Conservation (phyloP, 495 filamentous ascomycete species). For the Aspergillus indologenus region DNA sequence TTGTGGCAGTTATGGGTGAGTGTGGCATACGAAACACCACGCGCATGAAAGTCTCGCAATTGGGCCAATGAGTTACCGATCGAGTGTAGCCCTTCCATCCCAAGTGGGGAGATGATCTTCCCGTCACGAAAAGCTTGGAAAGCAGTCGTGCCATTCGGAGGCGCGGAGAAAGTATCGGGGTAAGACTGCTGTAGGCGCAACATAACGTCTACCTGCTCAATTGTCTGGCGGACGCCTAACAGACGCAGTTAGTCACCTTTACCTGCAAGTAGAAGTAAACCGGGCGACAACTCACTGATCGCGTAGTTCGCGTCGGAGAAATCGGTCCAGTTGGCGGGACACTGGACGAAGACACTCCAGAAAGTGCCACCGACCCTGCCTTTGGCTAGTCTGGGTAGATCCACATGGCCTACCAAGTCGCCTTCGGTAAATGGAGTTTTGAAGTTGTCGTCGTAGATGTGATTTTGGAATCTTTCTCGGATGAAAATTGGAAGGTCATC, state of each 20-base stretch:
- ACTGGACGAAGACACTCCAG: conserved; percentile 85
- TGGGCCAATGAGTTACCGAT: conserved; percentile 83
- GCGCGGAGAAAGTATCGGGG: conserved; percentile 62
- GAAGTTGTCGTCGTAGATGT: conserved; percentile 75
- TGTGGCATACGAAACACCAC: conserved; percentile 90
- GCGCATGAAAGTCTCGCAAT: conserved; percentile 66
- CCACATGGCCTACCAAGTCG: conserved; percentile 67
- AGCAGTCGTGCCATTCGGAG: conserved; percentile 56
- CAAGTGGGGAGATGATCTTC: conserved; percentile 67
- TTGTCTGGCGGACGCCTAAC: conserved; percentile 63
- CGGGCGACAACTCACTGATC: conserved; percentile 34
- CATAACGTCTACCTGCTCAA: conserved; percentile 82
- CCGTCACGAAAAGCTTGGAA: conserved; percentile 55
- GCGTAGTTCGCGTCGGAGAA: conserved; percentile 72
- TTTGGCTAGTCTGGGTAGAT: conserved; percentile 61
- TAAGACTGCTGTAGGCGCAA: conserved; percentile 64
- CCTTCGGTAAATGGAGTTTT: conserved; percentile 65
- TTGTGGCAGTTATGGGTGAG: conserved; percentile 96
- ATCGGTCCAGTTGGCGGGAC: conserved; percentile 67
- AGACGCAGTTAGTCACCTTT: not conserved
- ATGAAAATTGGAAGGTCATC: conserved; percentile 81
- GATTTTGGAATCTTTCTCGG: conserved; percentile 64
- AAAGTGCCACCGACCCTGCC: conserved; percentile 66
- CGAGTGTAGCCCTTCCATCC: conserved; percentile 91
- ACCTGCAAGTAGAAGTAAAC: not conserved